phyloP scores from a whole-genome alignment of 2,329 filamentous ascomycete species.

The Curvularia verruculosa region DNA sequence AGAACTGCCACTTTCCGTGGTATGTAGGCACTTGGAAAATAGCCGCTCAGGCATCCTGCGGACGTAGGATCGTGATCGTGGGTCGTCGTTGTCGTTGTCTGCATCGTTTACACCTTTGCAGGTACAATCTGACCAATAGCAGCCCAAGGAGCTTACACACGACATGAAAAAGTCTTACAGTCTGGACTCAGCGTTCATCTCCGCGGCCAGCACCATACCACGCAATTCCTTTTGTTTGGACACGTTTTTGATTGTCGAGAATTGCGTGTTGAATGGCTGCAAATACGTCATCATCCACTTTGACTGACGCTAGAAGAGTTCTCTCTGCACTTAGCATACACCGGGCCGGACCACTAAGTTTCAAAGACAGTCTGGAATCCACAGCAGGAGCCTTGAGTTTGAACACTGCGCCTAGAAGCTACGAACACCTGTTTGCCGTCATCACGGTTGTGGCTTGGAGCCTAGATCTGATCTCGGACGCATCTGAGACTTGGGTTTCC shows the following conservation, averaged over 20 bases:
- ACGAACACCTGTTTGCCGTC: background rate
- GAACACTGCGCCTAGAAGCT: background rate
- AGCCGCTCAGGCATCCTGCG: background rate
- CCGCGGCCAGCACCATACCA: background rate
- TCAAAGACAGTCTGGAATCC: background rate
- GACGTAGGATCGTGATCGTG: background rate
- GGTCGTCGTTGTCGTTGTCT: background rate
- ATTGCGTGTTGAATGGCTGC: background rate
- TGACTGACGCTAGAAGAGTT: background rate
- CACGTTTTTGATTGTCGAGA: background rate
- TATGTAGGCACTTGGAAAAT: background rate
- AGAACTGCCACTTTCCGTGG: background rate
- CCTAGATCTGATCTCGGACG: background rate
- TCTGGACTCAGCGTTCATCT: constrained; percentile 1
- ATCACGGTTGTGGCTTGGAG: background rate
- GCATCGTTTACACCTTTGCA: background rate
- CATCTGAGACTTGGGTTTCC: background rate
- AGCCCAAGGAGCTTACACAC: background rate
- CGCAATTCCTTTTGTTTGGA: background rate
- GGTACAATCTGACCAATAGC: background rate
- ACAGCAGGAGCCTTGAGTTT: background rate
- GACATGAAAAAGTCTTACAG: background rate
- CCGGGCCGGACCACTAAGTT: background rate
- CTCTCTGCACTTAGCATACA: background rate
- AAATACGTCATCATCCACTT: background rate